phyloP scores from a whole-genome alignment of 495 filamentous ascomycete genomes.

The Podospora comata region DNA sequence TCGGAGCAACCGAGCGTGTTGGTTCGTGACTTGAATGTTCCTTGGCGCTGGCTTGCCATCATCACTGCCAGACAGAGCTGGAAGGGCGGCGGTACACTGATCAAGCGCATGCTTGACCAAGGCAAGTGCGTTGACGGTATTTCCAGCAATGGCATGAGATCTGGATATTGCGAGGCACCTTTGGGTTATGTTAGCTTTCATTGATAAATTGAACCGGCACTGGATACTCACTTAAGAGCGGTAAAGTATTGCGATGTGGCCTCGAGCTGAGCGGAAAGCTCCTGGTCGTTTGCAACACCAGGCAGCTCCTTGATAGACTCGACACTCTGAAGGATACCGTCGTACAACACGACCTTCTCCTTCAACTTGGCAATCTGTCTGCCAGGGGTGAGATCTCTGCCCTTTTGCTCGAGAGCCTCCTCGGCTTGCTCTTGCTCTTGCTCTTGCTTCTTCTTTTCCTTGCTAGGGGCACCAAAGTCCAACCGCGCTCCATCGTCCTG shows the following conservation, averaged over 20 bases:
- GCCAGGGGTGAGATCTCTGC: constrained; percentile 58
- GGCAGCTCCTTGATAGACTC: constrained; percentile 87
- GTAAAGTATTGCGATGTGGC: constrained; percentile 80
- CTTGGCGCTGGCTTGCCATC: constrained; percentile 32
- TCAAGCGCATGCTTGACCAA: constrained; percentile 68
- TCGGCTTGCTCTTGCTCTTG: constrained; percentile 32
- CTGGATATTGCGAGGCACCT: constrained; percentile 84
- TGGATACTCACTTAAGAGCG: constrained; percentile 66
- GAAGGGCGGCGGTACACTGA: constrained; percentile 43
- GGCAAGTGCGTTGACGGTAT: constrained; percentile 78
- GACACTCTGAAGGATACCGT: constrained; percentile 82
- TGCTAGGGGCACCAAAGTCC: constrained; percentile 43
- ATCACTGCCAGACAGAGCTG: constrained; percentile 37
- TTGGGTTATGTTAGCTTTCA: constrained; percentile 16
- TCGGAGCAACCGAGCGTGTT: constrained; percentile 55
- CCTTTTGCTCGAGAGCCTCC: constrained; percentile 38
- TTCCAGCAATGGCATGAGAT: constrained; percentile 72
- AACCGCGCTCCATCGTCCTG: constrained; percentile 68
- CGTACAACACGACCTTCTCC: constrained; percentile 89
- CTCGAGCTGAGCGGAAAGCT: constrained; percentile 70
- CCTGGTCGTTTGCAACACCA: constrained; percentile 82
- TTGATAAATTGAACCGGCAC: neutral
- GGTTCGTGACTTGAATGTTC: constrained; percentile 58
- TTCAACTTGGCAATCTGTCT: constrained; percentile 73
- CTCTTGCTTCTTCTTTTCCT: constrained; percentile 41